Conservation (phyloP, 495 filamentous ascomycete species). For the Aspergillus homomorphus region DNA sequence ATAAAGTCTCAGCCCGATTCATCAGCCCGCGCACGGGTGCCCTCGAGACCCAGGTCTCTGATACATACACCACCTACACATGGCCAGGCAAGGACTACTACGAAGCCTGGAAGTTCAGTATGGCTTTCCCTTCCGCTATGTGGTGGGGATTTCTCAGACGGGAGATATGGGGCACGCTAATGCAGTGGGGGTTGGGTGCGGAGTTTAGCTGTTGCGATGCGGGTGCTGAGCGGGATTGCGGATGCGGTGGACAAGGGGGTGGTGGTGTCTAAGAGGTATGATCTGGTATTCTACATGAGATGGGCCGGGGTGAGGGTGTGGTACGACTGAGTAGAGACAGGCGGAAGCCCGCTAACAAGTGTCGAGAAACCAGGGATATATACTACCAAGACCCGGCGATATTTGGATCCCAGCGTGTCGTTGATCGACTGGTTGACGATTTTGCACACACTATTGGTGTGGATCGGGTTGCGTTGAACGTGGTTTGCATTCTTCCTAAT, state of each 20-base stretch:
- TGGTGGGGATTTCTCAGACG: not conserved
- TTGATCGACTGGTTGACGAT: slow-evolving; percentile 79
- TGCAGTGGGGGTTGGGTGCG: not conserved
- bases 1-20: slow-evolving; percentile 12
- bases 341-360: not conserved
- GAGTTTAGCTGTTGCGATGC: slow-evolving; percentile 54
- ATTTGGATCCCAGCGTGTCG: slow-evolving; percentile 71
- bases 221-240: slow-evolving; percentile 68
- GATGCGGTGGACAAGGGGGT: slow-evolving; percentile 59
- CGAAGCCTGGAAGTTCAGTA: slow-evolving; percentile 70
- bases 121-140: slow-evolving; percentile 5
- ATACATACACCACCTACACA: slow-evolving; percentile 29
- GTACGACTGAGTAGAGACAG: too few species aligned
- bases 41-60: slow-evolving; percentile 23
- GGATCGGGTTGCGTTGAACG: slow-evolving; percentile 34
- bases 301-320: too few species aligned
- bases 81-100: slow-evolving; percentile 58
- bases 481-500: slow-evolving; percentile 40
- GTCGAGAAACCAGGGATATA: slow-evolving; percentile 64
- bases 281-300: not conserved
- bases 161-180: not conserved
- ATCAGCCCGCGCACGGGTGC: slow-evolving; percentile 32
- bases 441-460: slow-evolving; percentile 67
- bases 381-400: slow-evolving; percentile 83
- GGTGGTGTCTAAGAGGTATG: slow-evolving; percentile 77